These are phyloP conservation scores for Podospora bellae-mahoneyi DNA, from an alignment of 495 filamentous ascomycete genomes.

Conservation along the genomic window DNA sequence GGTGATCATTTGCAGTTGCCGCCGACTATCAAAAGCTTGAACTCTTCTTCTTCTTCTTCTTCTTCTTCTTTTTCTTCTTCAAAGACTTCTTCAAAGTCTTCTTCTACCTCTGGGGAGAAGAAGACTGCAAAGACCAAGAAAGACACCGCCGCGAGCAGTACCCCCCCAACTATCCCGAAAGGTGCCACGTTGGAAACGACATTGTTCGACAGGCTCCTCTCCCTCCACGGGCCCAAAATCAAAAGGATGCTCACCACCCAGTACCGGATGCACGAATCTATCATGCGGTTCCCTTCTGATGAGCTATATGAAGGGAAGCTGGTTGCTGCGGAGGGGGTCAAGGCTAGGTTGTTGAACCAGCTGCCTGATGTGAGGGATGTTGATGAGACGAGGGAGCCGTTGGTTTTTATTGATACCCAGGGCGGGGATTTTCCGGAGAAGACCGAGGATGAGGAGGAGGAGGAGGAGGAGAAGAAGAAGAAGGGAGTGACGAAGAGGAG, in stretches of 20 bases:
- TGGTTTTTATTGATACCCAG: slow-evolving; percentile 96
- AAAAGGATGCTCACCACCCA: slow-evolving; percentile 97
- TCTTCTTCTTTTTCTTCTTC: slow-evolving; percentile 36
- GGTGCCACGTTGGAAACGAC: slow-evolving; percentile 73
- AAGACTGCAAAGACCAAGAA: slow-evolving; percentile 26
- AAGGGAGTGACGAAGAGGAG: slow-evolving; percentile 36
- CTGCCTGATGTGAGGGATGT: slow-evolving; percentile 71
- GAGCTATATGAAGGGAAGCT: slow-evolving; percentile 82
- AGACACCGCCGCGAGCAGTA: slow-evolving; percentile 18
- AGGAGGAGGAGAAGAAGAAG: neutral
- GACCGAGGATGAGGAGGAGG: slow-evolving; percentile 32
- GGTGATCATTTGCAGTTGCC: slow-evolving; percentile 94
- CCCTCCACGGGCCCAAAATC: slow-evolving; percentile 74
- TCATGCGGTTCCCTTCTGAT: slow-evolving; percentile 90
- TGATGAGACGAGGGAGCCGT: slow-evolving; percentile 81
- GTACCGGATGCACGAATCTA: slow-evolving; percentile 95
- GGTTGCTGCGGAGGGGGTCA: slow-evolving; percentile 73
- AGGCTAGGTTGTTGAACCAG: slow-evolving; percentile 66
- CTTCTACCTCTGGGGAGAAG: slow-evolving; percentile 14
- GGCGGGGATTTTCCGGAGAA: slow-evolving; percentile 75
- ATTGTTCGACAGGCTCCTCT: slow-evolving; percentile 83
- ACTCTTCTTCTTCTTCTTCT: slow-evolving; percentile 45
- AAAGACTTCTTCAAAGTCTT: slow-evolving; percentile 43
- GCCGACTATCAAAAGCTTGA: slow-evolving; percentile 84
- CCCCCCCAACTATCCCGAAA: slow-evolving; percentile 22